A percentile compares a stretch with the other conserved stretches of the same genome.
Conservation (phyloP, 192 early-diverging fungal species). For the Backusella circina region DNA sequence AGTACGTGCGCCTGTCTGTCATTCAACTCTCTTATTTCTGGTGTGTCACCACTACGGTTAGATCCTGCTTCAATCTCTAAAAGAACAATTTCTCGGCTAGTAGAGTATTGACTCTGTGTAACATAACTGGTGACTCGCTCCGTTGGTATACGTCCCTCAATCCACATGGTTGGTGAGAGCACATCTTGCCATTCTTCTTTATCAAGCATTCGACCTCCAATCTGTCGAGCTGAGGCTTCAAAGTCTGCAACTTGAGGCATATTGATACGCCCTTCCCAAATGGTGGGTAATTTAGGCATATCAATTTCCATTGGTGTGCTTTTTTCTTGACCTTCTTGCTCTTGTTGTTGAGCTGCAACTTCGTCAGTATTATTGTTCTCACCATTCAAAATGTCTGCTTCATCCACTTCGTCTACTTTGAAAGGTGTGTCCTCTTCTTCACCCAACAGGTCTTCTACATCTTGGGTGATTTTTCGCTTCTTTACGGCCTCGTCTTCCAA, state of each 20-base stretch:
- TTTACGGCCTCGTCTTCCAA: constrained; percentile 32
- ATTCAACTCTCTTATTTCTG: constrained; percentile 7
- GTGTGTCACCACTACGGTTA: neutral
- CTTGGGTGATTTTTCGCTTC: constrained; percentile 21
- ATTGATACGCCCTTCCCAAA: constrained; percentile 62
- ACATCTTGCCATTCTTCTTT: constrained; percentile 53
- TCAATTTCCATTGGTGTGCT: neutral
- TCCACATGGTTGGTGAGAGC: constrained; percentile 49
- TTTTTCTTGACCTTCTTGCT: neutral
- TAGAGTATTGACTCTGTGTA: constrained; percentile 42
- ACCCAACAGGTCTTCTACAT: constrained; percentile 19
- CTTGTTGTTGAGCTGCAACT: too few species aligned
- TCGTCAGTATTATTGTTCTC: neutral
- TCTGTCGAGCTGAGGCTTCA: constrained; percentile 49
- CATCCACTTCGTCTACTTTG: constrained; percentile 20
- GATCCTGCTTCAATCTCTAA: constrained; percentile 46
- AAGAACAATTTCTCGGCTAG: constrained; percentile 59
- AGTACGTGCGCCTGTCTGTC: constrained; percentile 44
- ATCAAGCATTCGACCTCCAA: constrained; percentile 50
- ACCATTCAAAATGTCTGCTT: neutral
- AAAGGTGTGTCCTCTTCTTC: constrained; percentile 28
- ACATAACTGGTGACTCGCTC: constrained; percentile 55
- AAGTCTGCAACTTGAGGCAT: constrained; percentile 69
- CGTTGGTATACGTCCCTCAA: constrained; percentile 64
- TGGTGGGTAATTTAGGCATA: neutral